Conservation (phyloP, 2,329 filamentous ascomycete genomes). For the Arthrobotrys sphaeroides region DNA sequence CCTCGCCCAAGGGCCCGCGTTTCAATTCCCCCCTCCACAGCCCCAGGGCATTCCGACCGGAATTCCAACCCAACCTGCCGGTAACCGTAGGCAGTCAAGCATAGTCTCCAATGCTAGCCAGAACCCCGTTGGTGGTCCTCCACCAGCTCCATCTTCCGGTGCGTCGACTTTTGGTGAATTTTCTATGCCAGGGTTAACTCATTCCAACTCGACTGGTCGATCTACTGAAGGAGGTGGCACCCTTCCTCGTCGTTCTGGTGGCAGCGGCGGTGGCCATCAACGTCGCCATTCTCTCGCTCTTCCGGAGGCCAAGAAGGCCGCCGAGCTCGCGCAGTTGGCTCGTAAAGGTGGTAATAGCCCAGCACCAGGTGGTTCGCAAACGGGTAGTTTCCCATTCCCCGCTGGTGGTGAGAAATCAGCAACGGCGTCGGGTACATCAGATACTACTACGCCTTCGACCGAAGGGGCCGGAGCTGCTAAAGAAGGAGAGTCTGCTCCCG, state of each 20-base stretch:
- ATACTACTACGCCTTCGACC: conserved; percentile 55
- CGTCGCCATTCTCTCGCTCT: conserved; percentile 93
- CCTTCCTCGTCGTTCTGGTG: conserved; percentile 62
- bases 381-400: conserved; percentile 85
- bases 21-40: conserved; percentile 82
- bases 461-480: conserved; percentile 57
- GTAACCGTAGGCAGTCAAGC: conserved; percentile 98
- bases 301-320: conserved; percentile 96
- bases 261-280: conserved; percentile 83
- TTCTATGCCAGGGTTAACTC: conserved; percentile 67
- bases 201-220: conserved; percentile 55
- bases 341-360: conserved; percentile 85
- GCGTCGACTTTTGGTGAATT: conserved; percentile 84
- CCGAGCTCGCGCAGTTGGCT: conserved; percentile 80
- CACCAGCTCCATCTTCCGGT: conserved; percentile 88
- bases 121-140: conserved; percentile 72
- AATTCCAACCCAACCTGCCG: conserved; percentile 77
- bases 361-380: conserved; percentile 62
- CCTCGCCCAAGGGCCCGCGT: conserved; percentile 77
- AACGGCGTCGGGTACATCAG: conserved; percentile 63
- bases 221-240: conserved; percentile 53
- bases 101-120: conserved; percentile 85
- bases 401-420: conserved; percentile 71
- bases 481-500: conserved; percentile 29
- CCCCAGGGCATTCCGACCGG: conserved; percentile 71